Percentiles rank a stretch among this genome's conserved stretches.
Conservation (phyloP, 768 basidiomycete species). For the Polyporus arcularius region DNA sequence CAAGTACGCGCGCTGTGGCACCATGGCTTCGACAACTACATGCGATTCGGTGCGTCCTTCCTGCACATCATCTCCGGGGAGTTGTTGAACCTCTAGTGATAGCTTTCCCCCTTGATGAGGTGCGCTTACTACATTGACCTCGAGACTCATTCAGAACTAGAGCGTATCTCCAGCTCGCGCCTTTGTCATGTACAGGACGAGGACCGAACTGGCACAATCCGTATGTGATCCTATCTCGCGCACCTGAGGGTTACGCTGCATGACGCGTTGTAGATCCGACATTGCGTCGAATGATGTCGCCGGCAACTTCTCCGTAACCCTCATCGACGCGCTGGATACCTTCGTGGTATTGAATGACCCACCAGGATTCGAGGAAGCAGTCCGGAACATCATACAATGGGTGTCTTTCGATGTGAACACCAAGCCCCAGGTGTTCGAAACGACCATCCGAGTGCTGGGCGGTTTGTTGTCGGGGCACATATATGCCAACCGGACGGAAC, state of each 20-base stretch:
- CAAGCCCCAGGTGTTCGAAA: constrained; percentile 98
- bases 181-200: constrained; percentile 81
- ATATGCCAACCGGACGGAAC: constrained; percentile 65
- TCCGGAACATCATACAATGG: constrained; percentile 76
- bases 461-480: constrained; percentile 86
- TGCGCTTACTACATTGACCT: constrained; percentile 29
- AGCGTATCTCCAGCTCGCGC: constrained; percentile 60
- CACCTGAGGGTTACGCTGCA: too few species aligned
- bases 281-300: constrained; percentile 88
- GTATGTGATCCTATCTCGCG: constrained; percentile 46
- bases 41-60: constrained; percentile 64
- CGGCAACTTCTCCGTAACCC: constrained; percentile 87
- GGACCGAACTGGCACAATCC: constrained; percentile 87
- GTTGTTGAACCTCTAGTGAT: constrained; percentile 3
- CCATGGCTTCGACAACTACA: constrained; percentile 89
- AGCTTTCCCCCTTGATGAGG: constrained; percentile 91
- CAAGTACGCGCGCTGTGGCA: constrained; percentile 80
- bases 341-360: constrained; percentile 86
- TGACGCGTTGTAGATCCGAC: constrained; percentile 49
- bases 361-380: constrained; percentile 79
- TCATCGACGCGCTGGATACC: constrained; percentile 84
- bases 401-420: constrained; percentile 93
- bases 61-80: too few species aligned
- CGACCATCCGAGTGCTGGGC: constrained; percentile 91
- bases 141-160: neutral